Evolutionary conservation across 2,329 filamentous ascomycete genomes (phyloP), one percentile per base, ranked within the genome.

Genomic region (Nemania bipapillata): DNA sequence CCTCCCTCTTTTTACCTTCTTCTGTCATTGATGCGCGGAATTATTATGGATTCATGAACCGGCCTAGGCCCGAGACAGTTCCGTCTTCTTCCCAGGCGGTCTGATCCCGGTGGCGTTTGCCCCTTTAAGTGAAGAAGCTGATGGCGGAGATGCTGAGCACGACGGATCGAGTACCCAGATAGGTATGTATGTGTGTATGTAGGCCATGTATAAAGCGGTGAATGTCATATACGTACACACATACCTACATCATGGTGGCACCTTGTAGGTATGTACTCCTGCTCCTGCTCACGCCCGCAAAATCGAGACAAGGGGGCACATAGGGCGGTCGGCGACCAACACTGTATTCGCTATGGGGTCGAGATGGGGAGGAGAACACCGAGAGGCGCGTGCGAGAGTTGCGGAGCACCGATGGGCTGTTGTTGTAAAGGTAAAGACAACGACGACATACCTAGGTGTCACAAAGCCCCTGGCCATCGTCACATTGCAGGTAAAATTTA

Each of bases 171-270:
- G 52, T 35, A 42, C 45, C 15, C 3, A n/a, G 9, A 4, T 40
- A 40, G 40, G 11, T 15, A 45, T 4, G 40, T 22, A 20, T 15
- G 49, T 9, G 30, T 53, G 24, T 55, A n/a, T n/a, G n/a, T n/a
- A n/a, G n/a, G n/a, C n/a, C n/a, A n/a, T n/a, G n/a, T n/a, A n/a
- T 32, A 9, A 30, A 68, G 65, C 65, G 65, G 65, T 68, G 65
- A 68, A 68, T 59, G 35, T 47, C 28, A 30, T 26, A 32, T 50
- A 26, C n/a, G 7, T 24, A 15, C 47, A n/a, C n/a, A n/a, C n/a
- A n/a, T n/a, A n/a, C n/a, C n/a, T n/a, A n/a, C n/a, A n/a, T n/a
- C n/a, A n/a, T n/a, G 15, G 15, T n/a, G 2, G 11, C 4, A n/a
- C 4, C 40, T 15, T 45, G 15, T 45, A n/a, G 4, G 40, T 45